A percentile compares a stretch with the other conserved stretches of the same genome.
phyloP scores from a whole-genome alignment of 2,329 filamentous ascomycete genomes.

The Trichoderma breve region DNA sequence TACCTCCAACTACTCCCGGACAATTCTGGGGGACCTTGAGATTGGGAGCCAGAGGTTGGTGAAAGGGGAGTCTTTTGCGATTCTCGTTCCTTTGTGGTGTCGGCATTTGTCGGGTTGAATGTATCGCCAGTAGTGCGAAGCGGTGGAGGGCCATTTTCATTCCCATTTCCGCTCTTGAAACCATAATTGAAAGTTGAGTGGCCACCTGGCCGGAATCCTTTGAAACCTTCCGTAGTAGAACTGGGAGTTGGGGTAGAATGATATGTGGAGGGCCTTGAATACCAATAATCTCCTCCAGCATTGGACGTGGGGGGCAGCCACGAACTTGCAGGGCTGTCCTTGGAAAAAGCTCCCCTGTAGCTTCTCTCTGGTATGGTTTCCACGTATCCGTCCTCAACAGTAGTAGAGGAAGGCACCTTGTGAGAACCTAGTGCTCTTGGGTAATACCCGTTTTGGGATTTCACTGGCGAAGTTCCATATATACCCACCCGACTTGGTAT shows the following conservation, averaged over 20 bases:
- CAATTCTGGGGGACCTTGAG: constrained; percentile 24
- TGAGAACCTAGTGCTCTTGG: neutral
- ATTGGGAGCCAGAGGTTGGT: constrained; percentile 12
- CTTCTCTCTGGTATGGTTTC: neutral
- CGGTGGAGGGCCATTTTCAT: neutral
- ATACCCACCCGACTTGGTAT: constrained; percentile 2
- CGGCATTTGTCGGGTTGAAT: constrained; percentile 8
- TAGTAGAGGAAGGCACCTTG: neutral
- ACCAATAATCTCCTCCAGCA: neutral
- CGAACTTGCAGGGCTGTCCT: neutral
- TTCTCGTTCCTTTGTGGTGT: neutral
- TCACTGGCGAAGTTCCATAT: constrained; percentile 11
- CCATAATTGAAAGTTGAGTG: constrained; percentile 12
- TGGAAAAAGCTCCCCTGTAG: constrained; percentile 9
- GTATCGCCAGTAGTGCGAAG: constrained; percentile 17
- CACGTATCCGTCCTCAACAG: neutral
- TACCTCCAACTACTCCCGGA: constrained; percentile 29
- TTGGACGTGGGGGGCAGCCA: neutral
- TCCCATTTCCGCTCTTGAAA: neutral
- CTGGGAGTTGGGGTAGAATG: neutral
- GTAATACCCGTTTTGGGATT: neutral
- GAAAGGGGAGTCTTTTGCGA: neutral
- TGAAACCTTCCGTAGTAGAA: neutral
- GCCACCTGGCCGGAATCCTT: neutral
- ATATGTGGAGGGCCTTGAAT: neutral